Evolutionary conservation across 495 filamentous ascomycete genomes (phyloP).

Genomic region (Cryomyces minteri): DNA sequence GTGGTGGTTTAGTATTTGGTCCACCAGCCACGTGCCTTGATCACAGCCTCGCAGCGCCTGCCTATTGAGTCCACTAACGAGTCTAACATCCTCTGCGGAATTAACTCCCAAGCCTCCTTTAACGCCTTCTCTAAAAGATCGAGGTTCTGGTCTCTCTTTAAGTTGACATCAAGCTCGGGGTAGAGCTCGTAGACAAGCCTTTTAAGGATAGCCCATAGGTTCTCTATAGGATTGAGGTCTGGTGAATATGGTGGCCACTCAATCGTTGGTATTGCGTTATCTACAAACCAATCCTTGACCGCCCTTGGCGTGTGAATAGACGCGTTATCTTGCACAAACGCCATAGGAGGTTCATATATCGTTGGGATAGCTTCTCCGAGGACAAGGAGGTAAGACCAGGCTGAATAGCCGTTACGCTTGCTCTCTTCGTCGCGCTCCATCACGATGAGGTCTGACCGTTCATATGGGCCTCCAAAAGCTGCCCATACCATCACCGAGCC

Average conservation of each 20-base stretch:
- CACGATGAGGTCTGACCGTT: neutral
- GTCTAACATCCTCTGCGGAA: neutral
- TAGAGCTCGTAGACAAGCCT: conserved; percentile 1
- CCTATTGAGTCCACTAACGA: neutral
- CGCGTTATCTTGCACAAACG: conserved; percentile 3
- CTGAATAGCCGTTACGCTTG: neutral
- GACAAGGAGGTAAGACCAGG: neutral
- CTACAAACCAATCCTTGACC: conserved; percentile 1
- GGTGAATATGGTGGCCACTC: conserved; percentile 6
- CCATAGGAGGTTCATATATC: neutral
- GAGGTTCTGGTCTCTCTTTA: neutral
- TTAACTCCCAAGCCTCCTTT: neutral
- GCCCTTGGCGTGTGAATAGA: neutral
- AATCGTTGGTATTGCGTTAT: neutral
- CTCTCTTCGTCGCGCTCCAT: neutral
- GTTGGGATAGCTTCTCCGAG: neutral
- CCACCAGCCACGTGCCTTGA: neutral
- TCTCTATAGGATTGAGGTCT: conserved; percentile 4
- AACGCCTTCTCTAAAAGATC: neutral
- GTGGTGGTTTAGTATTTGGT: neutral
- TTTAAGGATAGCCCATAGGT: conserved; percentile 3
- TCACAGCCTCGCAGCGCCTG: neutral
- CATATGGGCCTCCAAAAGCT: neutral
- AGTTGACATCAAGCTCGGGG: neutral
- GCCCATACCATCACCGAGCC: neutral